Conservation (phyloP, 202 grass and related monocot species). For the Digitaria exilis region DNA sequence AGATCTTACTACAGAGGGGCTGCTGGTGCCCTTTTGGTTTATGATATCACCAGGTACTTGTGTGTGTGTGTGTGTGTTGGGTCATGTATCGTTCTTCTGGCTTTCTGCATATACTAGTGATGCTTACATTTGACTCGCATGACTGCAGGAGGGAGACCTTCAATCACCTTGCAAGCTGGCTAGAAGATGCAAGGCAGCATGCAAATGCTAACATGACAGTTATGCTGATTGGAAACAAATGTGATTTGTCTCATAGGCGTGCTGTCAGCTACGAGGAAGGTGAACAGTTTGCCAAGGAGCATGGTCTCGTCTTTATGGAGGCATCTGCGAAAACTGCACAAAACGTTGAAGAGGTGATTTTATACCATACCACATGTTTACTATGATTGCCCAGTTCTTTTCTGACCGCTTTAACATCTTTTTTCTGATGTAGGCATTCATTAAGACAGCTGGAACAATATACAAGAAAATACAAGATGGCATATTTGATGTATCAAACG, state of each 20-base stretch:
- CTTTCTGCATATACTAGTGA: background rate
- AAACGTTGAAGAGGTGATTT: constrained; percentile 92
- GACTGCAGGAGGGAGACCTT: constrained; percentile 90
- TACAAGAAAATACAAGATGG: constrained; percentile 99
- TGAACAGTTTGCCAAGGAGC: constrained; percentile 94
- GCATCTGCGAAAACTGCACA: constrained; percentile 99
- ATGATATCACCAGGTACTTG: constrained; percentile 90
- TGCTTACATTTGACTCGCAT: constrained; percentile 18
- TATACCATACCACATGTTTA: constrained; percentile 26
- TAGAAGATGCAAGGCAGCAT: constrained; percentile 97
- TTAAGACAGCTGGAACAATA: constrained; percentile 90
- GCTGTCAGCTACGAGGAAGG: constrained; percentile 97
- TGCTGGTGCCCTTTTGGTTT: constrained; percentile 95
- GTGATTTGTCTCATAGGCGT: constrained; percentile 89
- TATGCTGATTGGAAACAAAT: constrained; percentile 96
- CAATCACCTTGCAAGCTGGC: constrained; percentile 95
- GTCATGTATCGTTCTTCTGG: background rate
- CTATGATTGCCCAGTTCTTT: constrained; percentile 8
- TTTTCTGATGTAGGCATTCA: constrained; percentile 70
- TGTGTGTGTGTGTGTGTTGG: constrained; percentile 31
- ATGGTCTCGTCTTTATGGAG: constrained; percentile 96
- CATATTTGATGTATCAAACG: constrained; percentile 96
- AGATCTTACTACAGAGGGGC: constrained; percentile 99
- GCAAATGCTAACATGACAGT: constrained; percentile 99
- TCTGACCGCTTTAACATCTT: constrained; percentile 24